Base-by-base conservation (phyloP, 345 rosid genomes). In the Atalantia buxifolia region DNA sequence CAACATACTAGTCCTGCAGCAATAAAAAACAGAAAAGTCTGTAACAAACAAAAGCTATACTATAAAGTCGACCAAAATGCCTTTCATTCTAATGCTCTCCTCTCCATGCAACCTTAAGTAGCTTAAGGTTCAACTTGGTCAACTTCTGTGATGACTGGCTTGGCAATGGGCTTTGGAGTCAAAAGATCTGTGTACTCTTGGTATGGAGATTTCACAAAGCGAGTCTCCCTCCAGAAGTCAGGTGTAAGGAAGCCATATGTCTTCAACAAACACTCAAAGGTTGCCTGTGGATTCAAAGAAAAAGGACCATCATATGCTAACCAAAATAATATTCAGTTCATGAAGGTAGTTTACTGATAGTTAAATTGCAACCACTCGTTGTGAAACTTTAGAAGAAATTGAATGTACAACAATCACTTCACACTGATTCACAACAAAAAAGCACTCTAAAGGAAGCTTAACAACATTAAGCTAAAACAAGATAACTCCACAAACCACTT, bases 231-330 rank as follows among this genome's bases (percentile, higher is more conserved):
- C 92, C 90, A 89, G 72, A 89, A 84, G 76, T 89, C 92, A 0
- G 90, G 92, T 31, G 92, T 87, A 18, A 89, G 83, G 87, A 89
- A 89, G 19, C 92, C 92, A 28, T 87, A 87, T 0, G 92, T 89
- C 82, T 87, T 87, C 78, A 87, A 68, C 59, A 89, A 80, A 56
- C 90, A 89, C 16, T 89, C 90, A 45, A 89, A 89, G 4, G 92
- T 86, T 12, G 92, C 90, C 92, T 89, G 84, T 64, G 69, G 21
- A 72, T 27, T 21, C n/a, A 64, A 30, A 28, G 21, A 30, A 50
- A 25, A 69, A 12, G 9, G 5, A 4, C 5, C 67, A 35, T 36
- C 1, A 63, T 31, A 71, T 12, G 33, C 21, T 8, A 19, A 64
- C 7, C 22, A 6, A 53, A 53, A 18, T 7, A 53, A 53, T 53